These are phyloP conservation scores for Barnettozyma salicaria DNA, from an alignment of 805 yeast species.

Conservation along the genomic window DNA sequence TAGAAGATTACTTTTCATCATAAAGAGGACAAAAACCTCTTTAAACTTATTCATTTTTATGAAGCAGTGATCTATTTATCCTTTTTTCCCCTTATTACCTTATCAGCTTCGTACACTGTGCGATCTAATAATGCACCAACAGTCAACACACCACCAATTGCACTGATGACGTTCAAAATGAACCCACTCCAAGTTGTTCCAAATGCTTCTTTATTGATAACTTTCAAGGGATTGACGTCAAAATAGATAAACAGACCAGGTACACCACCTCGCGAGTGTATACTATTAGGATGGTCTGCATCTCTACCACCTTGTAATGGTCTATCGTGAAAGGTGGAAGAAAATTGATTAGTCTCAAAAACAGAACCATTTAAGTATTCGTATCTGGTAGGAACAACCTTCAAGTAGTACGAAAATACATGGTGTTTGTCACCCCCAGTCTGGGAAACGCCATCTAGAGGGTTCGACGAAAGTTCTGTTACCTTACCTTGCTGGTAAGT, in stretches of 20 bases:
- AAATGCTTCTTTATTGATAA: slow-evolving; percentile 71
- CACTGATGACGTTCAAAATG: slow-evolving; percentile 74
- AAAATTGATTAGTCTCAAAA: slow-evolving; percentile 82
- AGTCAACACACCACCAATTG: slow-evolving; percentile 89
- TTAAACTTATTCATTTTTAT: too few relatives aligned
- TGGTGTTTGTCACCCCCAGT: slow-evolving; percentile 46
- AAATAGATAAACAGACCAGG: slow-evolving; percentile 87
- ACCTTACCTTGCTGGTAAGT: slow-evolving; percentile 15
- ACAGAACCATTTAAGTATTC: slow-evolving; percentile 52
- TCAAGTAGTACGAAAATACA: slow-evolving; percentile 71
- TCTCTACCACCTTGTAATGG: slow-evolving; percentile 85
- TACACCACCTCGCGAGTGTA: slow-evolving; percentile 77
- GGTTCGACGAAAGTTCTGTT: slow-evolving; percentile 46
- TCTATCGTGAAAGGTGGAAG: slow-evolving; percentile 83
- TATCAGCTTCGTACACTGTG: slow-evolving; percentile 84
- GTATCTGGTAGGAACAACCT: slow-evolving; percentile 85
- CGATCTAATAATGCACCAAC: slow-evolving; percentile 87
- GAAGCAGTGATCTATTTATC: slow-evolving; percentile 26
- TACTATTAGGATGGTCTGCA: slow-evolving; percentile 82
- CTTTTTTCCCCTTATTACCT: slow-evolving; percentile 64
- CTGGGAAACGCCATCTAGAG: slow-evolving; percentile 52
- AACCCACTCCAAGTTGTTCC: slow-evolving; percentile 77
- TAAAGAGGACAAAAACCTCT: too few relatives aligned
- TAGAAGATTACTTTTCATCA: too few relatives aligned
- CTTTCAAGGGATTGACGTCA: slow-evolving; percentile 90